Base-by-base conservation (phyloP, 2,329 filamentous ascomycete species). In the Ceratocystiopsis sp. region DNA sequence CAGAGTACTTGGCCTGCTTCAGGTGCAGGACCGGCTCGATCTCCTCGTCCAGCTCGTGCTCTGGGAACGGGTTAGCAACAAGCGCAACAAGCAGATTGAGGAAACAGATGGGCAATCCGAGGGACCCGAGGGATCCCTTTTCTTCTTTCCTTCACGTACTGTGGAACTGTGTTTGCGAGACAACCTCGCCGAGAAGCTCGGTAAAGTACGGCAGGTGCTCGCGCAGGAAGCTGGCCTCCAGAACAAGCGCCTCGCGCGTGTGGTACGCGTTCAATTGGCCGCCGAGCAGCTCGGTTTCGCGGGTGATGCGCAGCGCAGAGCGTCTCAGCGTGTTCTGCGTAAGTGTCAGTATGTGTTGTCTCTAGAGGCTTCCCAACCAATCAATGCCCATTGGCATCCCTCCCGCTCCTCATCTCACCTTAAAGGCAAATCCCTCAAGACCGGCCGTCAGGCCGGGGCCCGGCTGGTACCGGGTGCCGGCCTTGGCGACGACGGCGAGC, bases 171-270 rank as follows among this genome's bases (percentile, higher is more conserved):
- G 89, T 93, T 65, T 84, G 69, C 48, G 80, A 78, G 57, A 91
- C 72, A 55, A 95, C 83, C 71, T 98, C 93, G 58, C 81, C 85
- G 54, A 98, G 75, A 52, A 98, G 73, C 71, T 98, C 91, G 57
- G 86, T 77, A 63, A 94, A 98, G 75, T 96, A 98, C 53, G 91
- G 91, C 53, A 98, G 78, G 61, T 98, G 87, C 61, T 91, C 79
- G 60, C 85, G 79, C 53, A 98, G 77, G 73, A 98, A 98, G 69
- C 82, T 93, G 61, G 91, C 84, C 64, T 89, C 80, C 57, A 98
- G 68, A 47, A 98, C 78, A 50, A 98, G 68, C 59, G 86, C 86
- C 71, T 98, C 91, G 59, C 89, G 82, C 55, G 85, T 87, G 68
- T 95, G 86, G 64, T 83, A 84, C 52, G 89, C 72, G 54, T 69